Evolutionary conservation across 2,329 filamentous ascomycete species (phyloP).

Genomic region (Metarhizium album): DNA sequence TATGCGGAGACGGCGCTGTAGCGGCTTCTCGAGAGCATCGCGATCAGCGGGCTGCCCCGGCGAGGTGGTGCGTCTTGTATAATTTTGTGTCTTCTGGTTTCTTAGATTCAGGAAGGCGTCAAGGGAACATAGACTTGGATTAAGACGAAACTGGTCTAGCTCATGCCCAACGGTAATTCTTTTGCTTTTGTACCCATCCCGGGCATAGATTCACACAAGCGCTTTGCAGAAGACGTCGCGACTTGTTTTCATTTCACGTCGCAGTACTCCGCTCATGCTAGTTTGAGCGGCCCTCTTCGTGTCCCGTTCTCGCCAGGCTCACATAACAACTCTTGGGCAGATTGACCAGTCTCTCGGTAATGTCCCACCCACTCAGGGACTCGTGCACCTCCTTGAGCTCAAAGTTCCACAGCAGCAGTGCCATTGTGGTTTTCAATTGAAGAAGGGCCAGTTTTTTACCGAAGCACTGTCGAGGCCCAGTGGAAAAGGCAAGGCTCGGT

Average conservation of each 20-base stretch:
- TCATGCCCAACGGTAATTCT: too few relatives aligned
- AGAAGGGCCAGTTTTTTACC: conserved; percentile 26
- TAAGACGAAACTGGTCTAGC: not conserved
- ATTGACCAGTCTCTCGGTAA: conserved; percentile 15
- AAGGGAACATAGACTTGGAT: not conserved
- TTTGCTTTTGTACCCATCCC: too few relatives aligned
- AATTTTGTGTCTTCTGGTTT: not conserved
- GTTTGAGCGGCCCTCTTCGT: not conserved
- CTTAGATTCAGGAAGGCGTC: not conserved
- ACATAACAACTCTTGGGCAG: conserved; percentile 17
- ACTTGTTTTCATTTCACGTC: too few relatives aligned
- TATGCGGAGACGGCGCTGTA: not conserved
- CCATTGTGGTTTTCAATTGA: conserved; percentile 24
- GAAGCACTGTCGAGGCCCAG: conserved; percentile 27
- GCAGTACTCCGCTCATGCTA: not conserved
- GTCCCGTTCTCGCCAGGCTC: conserved; percentile 9
- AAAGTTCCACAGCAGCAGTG: conserved; percentile 28
- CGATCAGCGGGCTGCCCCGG: not conserved
- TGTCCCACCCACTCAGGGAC: conserved; percentile 11
- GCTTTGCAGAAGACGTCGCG: too few relatives aligned
- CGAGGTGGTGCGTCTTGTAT: not conserved
- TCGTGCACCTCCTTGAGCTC: conserved; percentile 14
- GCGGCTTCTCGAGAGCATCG: not conserved
- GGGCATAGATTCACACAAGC: too few relatives aligned
- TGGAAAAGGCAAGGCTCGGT: conserved; percentile 24